Evolutionary conservation across 2,329 filamentous ascomycete genomes (phyloP).

Genomic region (Emergomyces orientalis): DNA sequence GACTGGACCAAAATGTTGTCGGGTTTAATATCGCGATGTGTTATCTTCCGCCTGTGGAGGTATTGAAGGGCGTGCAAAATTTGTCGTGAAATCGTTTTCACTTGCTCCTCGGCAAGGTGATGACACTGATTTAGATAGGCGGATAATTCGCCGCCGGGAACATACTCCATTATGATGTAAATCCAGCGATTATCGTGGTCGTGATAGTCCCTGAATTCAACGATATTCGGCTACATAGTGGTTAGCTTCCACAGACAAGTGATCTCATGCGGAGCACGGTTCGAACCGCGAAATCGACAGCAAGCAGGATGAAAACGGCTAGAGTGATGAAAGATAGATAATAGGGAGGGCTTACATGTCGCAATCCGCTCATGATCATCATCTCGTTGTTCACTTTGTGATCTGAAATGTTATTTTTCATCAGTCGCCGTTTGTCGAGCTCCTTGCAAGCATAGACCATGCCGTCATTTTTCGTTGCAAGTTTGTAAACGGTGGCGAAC

Average conservation of each 20-base stretch:
- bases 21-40: conserved; percentile 96
- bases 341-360: conserved; percentile 56
- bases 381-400: conserved; percentile 95
- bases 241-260: conserved; percentile 11
- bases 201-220: conserved; percentile 81
- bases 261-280: conserved; percentile 13
- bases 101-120: conserved; percentile 56
- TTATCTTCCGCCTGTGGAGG: conserved; percentile 79
- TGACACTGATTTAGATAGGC: conserved; percentile 56
- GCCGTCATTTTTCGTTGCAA: conserved; percentile 78
- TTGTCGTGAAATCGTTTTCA: conserved; percentile 57
- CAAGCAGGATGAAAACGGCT: conserved; percentile 44
- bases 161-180: conserved; percentile 96
- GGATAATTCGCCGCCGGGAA: conserved; percentile 73
- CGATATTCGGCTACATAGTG: conserved; percentile 62
- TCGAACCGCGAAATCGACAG: conserved; percentile 40
- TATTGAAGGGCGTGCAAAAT: conserved; percentile 77
- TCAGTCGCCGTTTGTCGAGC: conserved; percentile 82
- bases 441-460: conserved; percentile 84
- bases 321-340: conserved; percentile 22
- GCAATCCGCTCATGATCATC: conserved; percentile 80
- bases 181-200: conserved; percentile 68
- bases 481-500: conserved; percentile 86
- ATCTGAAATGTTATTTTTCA: conserved; percentile 83
- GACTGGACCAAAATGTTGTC: conserved; percentile 88